A percentile compares a stretch with the other conserved stretches of the same genome.
Evolutionary conservation across 1,284 basidiomycete species (phyloP).

Genomic region (Malassezia furfur): DNA sequence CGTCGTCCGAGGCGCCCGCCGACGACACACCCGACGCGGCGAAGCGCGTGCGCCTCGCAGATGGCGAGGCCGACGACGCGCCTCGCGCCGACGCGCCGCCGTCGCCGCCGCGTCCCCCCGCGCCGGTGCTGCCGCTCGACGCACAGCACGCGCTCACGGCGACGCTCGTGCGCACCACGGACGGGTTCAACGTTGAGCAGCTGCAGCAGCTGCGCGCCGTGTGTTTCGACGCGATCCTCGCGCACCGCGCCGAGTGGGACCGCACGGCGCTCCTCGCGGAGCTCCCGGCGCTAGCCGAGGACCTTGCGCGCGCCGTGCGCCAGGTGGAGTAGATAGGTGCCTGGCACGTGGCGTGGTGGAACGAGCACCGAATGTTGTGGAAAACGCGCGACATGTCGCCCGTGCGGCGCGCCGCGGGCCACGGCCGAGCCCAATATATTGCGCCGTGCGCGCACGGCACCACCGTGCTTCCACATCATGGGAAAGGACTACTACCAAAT

Average conservation of each 20-base stretch:
- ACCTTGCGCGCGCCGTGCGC: neutral
- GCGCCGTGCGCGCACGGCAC: neutral
- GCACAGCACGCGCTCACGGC: slow-evolving; percentile 18
- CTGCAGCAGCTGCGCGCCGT: slow-evolving; percentile 84
- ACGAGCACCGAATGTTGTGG: slow-evolving; percentile 14
- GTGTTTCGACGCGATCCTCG: slow-evolving; percentile 71
- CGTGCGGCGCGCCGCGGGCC: neutral
- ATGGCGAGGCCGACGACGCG: neutral
- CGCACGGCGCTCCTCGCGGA: slow-evolving; percentile 57
- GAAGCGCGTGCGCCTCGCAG: neutral
- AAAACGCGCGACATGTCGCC: slow-evolving; percentile 11
- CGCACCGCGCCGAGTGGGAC: slow-evolving; percentile 71
- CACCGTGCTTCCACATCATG: slow-evolving; percentile 20
- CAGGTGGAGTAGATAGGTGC: neutral
- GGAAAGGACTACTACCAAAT: slow-evolving; percentile 48
- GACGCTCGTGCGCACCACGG: slow-evolving; percentile 20
- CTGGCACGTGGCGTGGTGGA: neutral
- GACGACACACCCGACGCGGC: neutral
- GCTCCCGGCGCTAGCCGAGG: slow-evolving; percentile 19
- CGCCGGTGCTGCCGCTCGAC: neutral
- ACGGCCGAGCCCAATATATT: neutral
- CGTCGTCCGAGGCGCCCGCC: neutral
- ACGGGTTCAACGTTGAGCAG: slow-evolving; percentile 59
- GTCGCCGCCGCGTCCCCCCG: neutral
- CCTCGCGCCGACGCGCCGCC: neutral